Evolutionary conservation across 768 basidiomycete species (phyloP), one percentile per base, ranked within the genome.

Genomic region (Nidularia pulvinata): DNA sequence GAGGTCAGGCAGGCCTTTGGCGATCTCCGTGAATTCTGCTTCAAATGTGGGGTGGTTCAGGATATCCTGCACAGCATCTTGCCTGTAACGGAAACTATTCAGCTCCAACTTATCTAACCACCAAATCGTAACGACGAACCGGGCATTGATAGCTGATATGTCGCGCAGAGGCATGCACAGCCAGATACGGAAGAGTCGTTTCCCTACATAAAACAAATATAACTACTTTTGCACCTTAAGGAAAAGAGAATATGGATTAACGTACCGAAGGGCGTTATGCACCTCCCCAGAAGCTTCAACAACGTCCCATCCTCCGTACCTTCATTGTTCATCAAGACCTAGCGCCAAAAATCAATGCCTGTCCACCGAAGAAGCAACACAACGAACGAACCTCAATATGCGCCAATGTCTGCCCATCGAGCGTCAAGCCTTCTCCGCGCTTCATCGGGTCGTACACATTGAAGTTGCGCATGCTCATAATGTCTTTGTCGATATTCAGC

Each of bases 371-470:
- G n/a, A n/a, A n/a, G n/a, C n/a, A n/a, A n/a, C n/a, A n/a, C n/a
- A n/a, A n/a, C n/a, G n/a, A 72, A 48, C 98, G 72, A 50, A 95
- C 93, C 78, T 99, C 97, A 56, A 99, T 79, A 66, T 99, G 97
- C 13, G 93, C 90, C 50, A 99, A 77, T 0, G 94, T 95, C 67
- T 98, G 95, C 2, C 97, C 97, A 68, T 99, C 95, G 43, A 99
- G 77, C 0, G 91, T 80, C 52, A 98, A 71, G 30, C 86, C 91
- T 64, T 87, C 79, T 16, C 94, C 95, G 55, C 81, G 80, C 65
- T 89, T 88, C 84, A 98, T 93, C 0, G 97, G 97, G 68, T 98
- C 94, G 64, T 96, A 97, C 37, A 97, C 79, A 60, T 98, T 95
- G 80, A 99, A 99, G 65, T 98, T 98, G 73, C 86, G 90, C 89